Conservation (phyloP, 176 grass and related monocot genomes). For the Oryza glaberrima region DNA sequence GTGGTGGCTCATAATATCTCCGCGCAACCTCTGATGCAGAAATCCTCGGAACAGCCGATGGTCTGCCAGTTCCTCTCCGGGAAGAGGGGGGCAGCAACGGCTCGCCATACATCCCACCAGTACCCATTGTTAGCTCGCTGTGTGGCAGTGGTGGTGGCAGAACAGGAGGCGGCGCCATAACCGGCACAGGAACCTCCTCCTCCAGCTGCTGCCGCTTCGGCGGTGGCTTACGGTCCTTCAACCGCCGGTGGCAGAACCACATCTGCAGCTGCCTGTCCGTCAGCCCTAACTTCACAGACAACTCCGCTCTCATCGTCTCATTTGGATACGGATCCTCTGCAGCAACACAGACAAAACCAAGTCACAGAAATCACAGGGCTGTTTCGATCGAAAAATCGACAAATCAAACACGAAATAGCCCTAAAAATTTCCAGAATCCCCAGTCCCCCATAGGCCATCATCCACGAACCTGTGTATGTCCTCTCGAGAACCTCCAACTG, state of each 20-base stretch:
- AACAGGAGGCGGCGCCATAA: slow-evolving; percentile 40
- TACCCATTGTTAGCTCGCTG: slow-evolving; percentile 40
- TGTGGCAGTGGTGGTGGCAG: slow-evolving; percentile 47
- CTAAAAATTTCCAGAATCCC: not conserved
- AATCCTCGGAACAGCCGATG: slow-evolving; percentile 73
- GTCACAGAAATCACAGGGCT: not conserved
- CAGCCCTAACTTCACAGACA: slow-evolving; percentile 67
- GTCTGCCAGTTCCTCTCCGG: slow-evolving; percentile 42
- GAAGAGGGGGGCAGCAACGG: slow-evolving; percentile 31
- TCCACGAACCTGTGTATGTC: slow-evolving; percentile 71
- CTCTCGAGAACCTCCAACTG: slow-evolving; percentile 89
- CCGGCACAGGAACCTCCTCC: slow-evolving; percentile 48
- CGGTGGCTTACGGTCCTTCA: slow-evolving; percentile 78
- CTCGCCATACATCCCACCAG: slow-evolving; percentile 28
- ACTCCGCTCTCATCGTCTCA: slow-evolving; percentile 61
- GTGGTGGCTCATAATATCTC: slow-evolving; percentile 67
- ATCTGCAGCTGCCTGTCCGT: slow-evolving; percentile 96
- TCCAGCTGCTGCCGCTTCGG: slow-evolving; percentile 50
- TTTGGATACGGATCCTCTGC: slow-evolving; percentile 75
- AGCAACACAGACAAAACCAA: slow-evolving; percentile 33
- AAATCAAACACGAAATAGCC: not conserved
- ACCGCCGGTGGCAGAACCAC: slow-evolving; percentile 96
- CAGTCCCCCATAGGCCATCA: not conserved
- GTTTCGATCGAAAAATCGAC: not conserved
- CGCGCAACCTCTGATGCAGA: slow-evolving; percentile 49